phyloP scores from a whole-genome alignment of 331 rosid species.

The Phaseolus coccineus region DNA sequence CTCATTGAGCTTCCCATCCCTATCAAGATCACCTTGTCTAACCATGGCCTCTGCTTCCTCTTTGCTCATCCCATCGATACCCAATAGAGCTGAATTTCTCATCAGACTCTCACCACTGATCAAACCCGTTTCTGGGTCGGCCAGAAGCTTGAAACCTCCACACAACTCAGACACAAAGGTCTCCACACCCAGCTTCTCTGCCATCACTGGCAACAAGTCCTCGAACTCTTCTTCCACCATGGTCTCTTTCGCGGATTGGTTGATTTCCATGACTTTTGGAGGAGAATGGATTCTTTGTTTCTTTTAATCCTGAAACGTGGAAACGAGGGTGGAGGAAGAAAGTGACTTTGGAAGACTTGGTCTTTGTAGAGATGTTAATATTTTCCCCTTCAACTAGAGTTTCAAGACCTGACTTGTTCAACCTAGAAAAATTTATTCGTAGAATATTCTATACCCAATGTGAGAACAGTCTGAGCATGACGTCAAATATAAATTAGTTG shows the following conservation, averaged over 20 bases:
- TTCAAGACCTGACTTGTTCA: too few species aligned
- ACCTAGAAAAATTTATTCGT: not conserved
- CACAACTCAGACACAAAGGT: not conserved
- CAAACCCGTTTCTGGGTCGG: not conserved
- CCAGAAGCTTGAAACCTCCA: constrained; percentile 9
- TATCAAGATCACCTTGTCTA: not conserved
- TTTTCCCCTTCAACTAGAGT: too few species aligned
- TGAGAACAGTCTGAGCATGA: not conserved
- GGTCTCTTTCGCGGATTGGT: not conserved
- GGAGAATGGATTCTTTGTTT: not conserved
- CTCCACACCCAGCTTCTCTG: constrained; percentile 7
- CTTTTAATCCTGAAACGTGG: not conserved
- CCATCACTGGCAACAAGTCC: constrained; percentile 9
- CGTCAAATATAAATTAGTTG: too few species aligned
- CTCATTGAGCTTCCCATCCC: constrained; percentile 38
- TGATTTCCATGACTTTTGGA: not conserved
- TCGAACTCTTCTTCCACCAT: not conserved
- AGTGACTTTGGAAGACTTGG: not conserved
- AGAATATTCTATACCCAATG: not conserved
- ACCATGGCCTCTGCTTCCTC: constrained; percentile 10
- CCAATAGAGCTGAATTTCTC: not conserved
- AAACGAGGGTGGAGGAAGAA: not conserved
- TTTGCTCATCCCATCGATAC: not conserved
- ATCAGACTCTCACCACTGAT: not conserved
- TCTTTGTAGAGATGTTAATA: not conserved